Evolutionary conservation across 441 rosid genomes (phyloP).

Genomic region (Adansonia madagascariensis): DNA sequence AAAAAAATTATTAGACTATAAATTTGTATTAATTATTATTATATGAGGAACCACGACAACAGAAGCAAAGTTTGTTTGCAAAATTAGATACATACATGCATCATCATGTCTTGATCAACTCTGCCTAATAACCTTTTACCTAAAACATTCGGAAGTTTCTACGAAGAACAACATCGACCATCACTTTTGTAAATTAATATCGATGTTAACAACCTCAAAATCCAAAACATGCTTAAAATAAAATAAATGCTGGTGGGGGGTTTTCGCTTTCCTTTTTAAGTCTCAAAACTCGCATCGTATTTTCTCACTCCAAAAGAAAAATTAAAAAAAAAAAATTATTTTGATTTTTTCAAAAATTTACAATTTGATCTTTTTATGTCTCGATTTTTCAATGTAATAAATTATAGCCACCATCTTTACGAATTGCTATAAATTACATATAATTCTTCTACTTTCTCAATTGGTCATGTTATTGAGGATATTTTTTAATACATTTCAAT

Average conservation of each 20-base stretch:
- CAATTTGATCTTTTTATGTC: no score
- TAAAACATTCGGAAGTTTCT: neutral
- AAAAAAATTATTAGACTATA: neutral
- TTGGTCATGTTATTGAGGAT: neutral
- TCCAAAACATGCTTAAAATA: neutral
- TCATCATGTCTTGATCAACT: neutral
- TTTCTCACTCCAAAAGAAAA: no score
- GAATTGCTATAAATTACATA: neutral
- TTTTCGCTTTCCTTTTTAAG: no score
- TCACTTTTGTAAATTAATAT: neutral
- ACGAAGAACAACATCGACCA: neutral
- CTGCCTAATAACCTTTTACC: constrained; percentile 7
- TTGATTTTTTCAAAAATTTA: no score
- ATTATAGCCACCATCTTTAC: no score
- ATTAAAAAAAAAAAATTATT: no score
- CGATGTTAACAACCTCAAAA: neutral
- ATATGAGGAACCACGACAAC: neutral
- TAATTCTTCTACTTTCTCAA: neutral
- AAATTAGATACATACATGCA: neutral
- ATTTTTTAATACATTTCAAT: neutral
- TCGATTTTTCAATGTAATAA: no score
- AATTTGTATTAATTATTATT: neutral
- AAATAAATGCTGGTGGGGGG: no score
- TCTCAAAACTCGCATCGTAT: no score
- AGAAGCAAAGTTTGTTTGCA: neutral